Evolutionary conservation across 2,329 filamentous ascomycete species (phyloP).

Genomic region (Colletotrichum endophyticum): DNA sequence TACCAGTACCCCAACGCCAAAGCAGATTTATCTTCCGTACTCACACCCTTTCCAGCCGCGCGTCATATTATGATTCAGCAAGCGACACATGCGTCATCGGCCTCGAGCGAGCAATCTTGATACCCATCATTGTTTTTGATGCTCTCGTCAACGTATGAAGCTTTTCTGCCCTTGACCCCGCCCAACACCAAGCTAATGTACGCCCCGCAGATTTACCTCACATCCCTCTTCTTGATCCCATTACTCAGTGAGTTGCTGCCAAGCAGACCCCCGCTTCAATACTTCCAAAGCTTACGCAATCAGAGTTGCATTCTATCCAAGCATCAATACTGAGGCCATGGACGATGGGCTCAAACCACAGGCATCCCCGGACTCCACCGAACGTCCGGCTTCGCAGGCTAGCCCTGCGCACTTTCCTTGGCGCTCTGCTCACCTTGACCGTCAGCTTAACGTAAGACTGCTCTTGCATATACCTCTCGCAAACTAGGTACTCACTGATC

Average conservation of each 20-base stretch:
- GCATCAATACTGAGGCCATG: not conserved
- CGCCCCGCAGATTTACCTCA: not conserved
- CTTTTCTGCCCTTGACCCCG: not conserved
- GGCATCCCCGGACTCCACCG: not conserved
- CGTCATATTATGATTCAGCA: not conserved
- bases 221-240: not conserved
- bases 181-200: not conserved
- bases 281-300: not conserved
- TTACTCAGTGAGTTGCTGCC: not conserved
- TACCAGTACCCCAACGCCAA: rapidly evolving
- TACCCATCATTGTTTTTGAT: not conserved
- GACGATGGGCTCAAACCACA: not conserved
- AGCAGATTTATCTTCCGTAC: not conserved
- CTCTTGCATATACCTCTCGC: rapidly evolving
- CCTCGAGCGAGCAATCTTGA: not conserved
- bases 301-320: not conserved
- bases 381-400: not conserved
- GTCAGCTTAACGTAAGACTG: not conserved
- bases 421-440: not conserved
- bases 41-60: not conserved
- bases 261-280: not conserved
- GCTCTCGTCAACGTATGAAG: not conserved
- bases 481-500: not conserved
- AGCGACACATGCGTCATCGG: not conserved
- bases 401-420: not conserved